Evolutionary conservation across 306 rosid species (phyloP), one percentile per base, ranked within the genome.

Genomic region (Lathyrus sativus): DNA sequence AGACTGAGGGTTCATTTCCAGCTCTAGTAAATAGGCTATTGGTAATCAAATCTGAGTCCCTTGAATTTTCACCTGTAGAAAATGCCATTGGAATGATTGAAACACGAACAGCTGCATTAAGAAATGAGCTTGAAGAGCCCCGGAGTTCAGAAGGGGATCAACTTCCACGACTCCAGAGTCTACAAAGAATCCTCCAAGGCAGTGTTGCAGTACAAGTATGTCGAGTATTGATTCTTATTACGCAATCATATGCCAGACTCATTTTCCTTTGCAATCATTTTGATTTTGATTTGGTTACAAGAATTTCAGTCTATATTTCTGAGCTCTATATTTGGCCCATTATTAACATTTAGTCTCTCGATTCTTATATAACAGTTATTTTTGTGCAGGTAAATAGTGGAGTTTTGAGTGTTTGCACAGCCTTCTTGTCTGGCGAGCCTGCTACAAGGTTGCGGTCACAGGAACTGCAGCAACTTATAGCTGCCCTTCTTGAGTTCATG

Each of bases 21-120:
- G 96, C 98, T 63, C 86, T 93, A 50, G 96, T 93, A 70, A 93
- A 90, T 79, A 85, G 98, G 89, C 82, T 93, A n/a, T 57, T 81
- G 72, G 96, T 93, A 24, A 88, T 35, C 41, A 93, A 93, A 77
- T 93, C 97, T 0, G 97, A 93, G 78, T 93, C 97, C 9, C 96
- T 93, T 3, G 98, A 93, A 86, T 93, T 93, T 71, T 93, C 98
- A 38, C 98, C 97, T 0, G 96, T 93, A 3, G 98, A 93, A 80
- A 93, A 93, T 82, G 98, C 98, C 50, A 93, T 90, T 62, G 98
- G 98, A 81, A 93, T 93, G 98, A 93, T 93, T 74, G 98, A 93
- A 81, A 93, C 98, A 57, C 76, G 98, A 74, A 93, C 98, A 11
- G 98, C 96, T 48, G 96, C 98, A 43, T 76, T 93, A 67, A 87